Base-by-base conservation (phyloP, 2,329 filamentous ascomycete species). In the Fusarium albidum region DNA sequence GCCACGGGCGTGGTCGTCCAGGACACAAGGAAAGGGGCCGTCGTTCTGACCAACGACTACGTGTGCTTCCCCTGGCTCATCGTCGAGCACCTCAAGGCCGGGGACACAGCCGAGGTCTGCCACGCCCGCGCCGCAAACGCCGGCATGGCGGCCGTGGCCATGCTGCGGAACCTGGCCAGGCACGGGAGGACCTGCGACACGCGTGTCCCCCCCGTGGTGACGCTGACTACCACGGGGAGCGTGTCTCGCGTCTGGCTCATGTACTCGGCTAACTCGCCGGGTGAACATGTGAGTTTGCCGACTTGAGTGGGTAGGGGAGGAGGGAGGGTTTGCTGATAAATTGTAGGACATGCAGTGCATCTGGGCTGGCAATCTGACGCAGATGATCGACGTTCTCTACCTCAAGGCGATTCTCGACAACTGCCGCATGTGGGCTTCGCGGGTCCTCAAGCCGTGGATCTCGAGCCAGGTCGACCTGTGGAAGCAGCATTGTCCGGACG, bases 21-120 rank as follows among this genome's bases (percentile, higher is more conserved):
- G 6, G 46, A 44, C 15, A 44, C 45, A 21, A 39, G 48, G 28
- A 43, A 37, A 15, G 35, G 39, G 9, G 31, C 43, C 10, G n/a
- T 52, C 10, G n/a, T 52, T 4, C 18, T 45, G 14, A 31, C 44
- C 5, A 29, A 50, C 2, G 59, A 62, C 18, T 55, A 45, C 25
- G 39, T 60, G 10, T 57, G 54, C 33, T 62, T 51, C 37, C 57
- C 57, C 3, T 62, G 59, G 59, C 48, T 62, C 4, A 51, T 60
- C 27, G 49, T 57, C 2, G 59, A 62, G n/a, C 51, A 62, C 34
- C 53, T 52, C 38, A 59, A 60, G n/a, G 37, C 43, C 6, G 38
- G 46, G 7, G 12, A 40, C 3, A 39, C 41, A n/a, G 42, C 33
- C 1, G 46, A 38, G 9, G 43, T 40, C n/a, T 60, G 56, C 28